phyloP scores from a whole-genome alignment of 768 basidiomycete species.

The Podaxis sp. region DNA sequence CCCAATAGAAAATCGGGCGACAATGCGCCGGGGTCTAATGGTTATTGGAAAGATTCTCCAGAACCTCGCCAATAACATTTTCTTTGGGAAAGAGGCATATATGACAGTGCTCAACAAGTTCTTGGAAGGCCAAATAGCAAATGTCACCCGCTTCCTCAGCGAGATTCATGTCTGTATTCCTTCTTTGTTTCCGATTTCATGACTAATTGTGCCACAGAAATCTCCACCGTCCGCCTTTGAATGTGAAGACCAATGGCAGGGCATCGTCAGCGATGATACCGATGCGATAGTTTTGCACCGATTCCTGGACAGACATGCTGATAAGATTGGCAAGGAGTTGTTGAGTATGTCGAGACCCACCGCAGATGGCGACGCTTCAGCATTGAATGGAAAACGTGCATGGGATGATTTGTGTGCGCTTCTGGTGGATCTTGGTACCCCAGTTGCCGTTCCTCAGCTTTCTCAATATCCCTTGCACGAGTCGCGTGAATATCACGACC shows the following conservation, averaged over 20 bases:
- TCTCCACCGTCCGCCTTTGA: slow-evolving; percentile 39
- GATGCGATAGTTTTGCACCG: slow-evolving; percentile 81
- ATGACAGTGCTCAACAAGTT: slow-evolving; percentile 81
- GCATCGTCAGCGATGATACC: slow-evolving; percentile 78
- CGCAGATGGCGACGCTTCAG: slow-evolving; percentile 46
- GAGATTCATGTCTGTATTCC: slow-evolving; percentile 57
- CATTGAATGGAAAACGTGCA: slow-evolving; percentile 66
- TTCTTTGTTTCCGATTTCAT: background rate
- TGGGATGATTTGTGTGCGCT: slow-evolving; percentile 81
- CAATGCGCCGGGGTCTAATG: slow-evolving; percentile 75
- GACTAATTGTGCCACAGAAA: slow-evolving; percentile 25
- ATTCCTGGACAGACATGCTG: slow-evolving; percentile 80
- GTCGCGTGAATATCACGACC: slow-evolving; percentile 62
- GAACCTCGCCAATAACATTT: slow-evolving; percentile 90
- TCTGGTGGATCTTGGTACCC: slow-evolving; percentile 73
- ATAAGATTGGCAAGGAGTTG: slow-evolving; percentile 84
- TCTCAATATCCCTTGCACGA: slow-evolving; percentile 41
- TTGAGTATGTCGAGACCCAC: slow-evolving; percentile 65
- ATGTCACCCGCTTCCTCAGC: slow-evolving; percentile 72
- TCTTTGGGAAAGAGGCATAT: slow-evolving; percentile 87
- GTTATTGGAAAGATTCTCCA: slow-evolving; percentile 90
- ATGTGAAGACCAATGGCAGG: slow-evolving; percentile 66
- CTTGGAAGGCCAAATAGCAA: slow-evolving; percentile 62
- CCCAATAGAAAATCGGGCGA: slow-evolving; percentile 47
- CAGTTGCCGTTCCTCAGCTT: slow-evolving; percentile 61